phyloP scores from a whole-genome alignment of 2,329 filamentous ascomycete species.

The Aurifilum marmelostoma region DNA sequence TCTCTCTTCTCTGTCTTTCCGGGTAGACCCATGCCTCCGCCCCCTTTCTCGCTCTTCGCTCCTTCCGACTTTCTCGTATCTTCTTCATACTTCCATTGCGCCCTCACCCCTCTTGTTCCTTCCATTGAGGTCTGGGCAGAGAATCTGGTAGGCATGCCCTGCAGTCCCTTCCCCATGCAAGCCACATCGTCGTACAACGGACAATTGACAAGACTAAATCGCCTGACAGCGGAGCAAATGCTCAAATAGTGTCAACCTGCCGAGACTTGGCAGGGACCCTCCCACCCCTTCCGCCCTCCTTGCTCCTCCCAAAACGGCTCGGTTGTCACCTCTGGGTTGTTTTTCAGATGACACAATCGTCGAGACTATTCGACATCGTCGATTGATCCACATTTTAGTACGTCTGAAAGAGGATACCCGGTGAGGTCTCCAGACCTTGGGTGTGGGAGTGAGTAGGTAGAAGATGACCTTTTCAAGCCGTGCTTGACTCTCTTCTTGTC shows the following conservation, averaged over 20 bases:
- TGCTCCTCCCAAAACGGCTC: not conserved
- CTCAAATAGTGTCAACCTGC: slow-evolving; percentile 1
- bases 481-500: not conserved
- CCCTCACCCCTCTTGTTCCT: not conserved
- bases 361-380: not conserved
- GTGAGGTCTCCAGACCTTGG: not conserved
- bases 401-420: not conserved
- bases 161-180: not conserved
- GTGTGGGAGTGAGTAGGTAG: not conserved
- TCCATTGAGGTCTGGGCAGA: not conserved
- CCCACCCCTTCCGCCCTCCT: too few species aligned
- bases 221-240: not conserved
- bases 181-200: not conserved
- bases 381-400: not conserved
- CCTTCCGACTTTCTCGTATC: not conserved
- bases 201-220: not conserved
- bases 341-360: not conserved
- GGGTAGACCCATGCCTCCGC: not conserved
- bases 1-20: not conserved
- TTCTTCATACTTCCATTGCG: not conserved
- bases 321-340: not conserved
- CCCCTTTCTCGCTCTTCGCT: not conserved
- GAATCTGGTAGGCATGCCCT: not conserved
- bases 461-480: not conserved
- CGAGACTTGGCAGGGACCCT: not conserved